Evolutionary conservation across 2,329 filamentous ascomycete species (phyloP), one percentile per base, ranked within the genome.

Genomic region (Fusarium sp.): DNA sequence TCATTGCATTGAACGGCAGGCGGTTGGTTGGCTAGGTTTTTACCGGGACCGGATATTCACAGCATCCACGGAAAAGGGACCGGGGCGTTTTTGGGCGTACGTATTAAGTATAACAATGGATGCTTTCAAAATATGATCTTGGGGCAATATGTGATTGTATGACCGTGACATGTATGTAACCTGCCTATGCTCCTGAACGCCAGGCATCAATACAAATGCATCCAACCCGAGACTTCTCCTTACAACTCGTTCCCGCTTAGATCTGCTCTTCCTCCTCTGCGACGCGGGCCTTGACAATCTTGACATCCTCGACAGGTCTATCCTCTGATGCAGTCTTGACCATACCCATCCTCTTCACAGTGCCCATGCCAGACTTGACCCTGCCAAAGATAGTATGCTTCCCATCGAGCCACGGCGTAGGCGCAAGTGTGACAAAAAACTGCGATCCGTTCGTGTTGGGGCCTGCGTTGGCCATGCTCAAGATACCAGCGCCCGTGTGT

Each of bases 361-460:
- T 85, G 57, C 86, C 84, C 86, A 98, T 88, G 0, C 96, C 96
- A 55, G 81, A 87, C 82, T 92, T 94, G 39, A 99, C 94, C 54
- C 95, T 84, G 1, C 96, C 96, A 77, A 99, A 99, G 71, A 99
- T 96, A 13, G 94, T 97, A 78, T 99, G 95, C 80, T 97, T 97
- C 22, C 94, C 94, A 80, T 99, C 96, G 62, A 99, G 81, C 95
- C 95, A 98, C 1, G 96, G 96, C 17, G 96, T 95, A 6, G 95
- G 95, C 9, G 94, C 95, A 33, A 98, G 84, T 0, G 96, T 98
- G 71, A 99, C 89, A 78, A 98, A 98, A 81, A 98, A 99, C 81
- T 98, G 96, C 60, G 89, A 93, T 22, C 95, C 95, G 78, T 98
- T 98, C 35, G 95, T 97, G 78, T 98, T 89, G 10, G 93, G 92